These are phyloP conservation scores for Alternaria ventricosa DNA, from an alignment of 2,329 filamentous ascomycete genomes.

Conservation along the genomic window DNA sequence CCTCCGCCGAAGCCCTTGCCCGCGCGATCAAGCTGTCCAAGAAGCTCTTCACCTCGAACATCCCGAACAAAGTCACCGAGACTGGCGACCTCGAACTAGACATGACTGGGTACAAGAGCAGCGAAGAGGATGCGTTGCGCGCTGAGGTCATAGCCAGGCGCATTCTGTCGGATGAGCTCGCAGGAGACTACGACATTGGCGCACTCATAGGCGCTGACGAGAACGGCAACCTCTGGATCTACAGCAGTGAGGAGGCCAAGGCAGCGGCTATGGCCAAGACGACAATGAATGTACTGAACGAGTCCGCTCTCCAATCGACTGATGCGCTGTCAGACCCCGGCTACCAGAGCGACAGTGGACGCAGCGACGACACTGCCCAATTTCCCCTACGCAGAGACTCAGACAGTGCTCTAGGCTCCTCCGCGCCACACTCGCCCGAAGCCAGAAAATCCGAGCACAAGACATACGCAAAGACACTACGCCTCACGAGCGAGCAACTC, in stretches of 20 bases:
- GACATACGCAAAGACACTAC: slow-evolving; percentile 95
- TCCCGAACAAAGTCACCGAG: slow-evolving; percentile 90
- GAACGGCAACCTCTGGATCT: slow-evolving; percentile 98
- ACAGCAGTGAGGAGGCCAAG: slow-evolving; percentile 96
- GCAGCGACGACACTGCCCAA: slow-evolving; percentile 64
- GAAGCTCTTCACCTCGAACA: slow-evolving; percentile 87
- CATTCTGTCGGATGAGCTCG: slow-evolving; percentile 88
- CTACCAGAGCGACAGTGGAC: slow-evolving; percentile 86
- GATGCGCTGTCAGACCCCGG: slow-evolving; percentile 92
- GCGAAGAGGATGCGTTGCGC: slow-evolving; percentile 87
- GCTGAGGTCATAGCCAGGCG: slow-evolving; percentile 94
- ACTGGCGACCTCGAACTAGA: slow-evolving; percentile 95
- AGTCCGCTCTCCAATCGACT: slow-evolving; percentile 63
- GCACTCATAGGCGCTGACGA: slow-evolving; percentile 94
- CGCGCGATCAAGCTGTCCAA: slow-evolving; percentile 85
- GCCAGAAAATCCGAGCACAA: slow-evolving; percentile 68
- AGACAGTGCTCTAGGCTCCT: slow-evolving; percentile 70
- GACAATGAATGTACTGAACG: slow-evolving; percentile 59
- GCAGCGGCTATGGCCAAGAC: slow-evolving; percentile 77
- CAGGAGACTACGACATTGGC: slow-evolving; percentile 95
- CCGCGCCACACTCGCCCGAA: slow-evolving; percentile 62
- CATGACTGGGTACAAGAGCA: slow-evolving; percentile 96
- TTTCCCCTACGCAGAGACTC: slow-evolving; percentile 72
- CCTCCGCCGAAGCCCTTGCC: slow-evolving; percentile 76
- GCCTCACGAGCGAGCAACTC: slow-evolving; percentile 92